Percentiles rank a stretch among this genome's conserved stretches.
Conservation (phyloP, 805 yeast species). For the Saccharomycopsis fermentans region DNA sequence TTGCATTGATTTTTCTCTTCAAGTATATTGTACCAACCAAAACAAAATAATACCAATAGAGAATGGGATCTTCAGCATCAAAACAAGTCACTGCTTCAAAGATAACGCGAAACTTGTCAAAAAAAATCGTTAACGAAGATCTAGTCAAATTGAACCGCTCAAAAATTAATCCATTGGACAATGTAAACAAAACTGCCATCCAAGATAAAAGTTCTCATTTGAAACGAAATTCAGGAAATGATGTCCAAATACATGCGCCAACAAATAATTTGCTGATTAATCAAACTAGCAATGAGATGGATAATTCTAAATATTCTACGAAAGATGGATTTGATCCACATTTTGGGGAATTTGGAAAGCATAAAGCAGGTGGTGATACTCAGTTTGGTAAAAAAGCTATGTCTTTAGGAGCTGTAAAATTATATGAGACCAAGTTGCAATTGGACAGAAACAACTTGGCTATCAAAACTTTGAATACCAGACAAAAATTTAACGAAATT, state of each 20-base stretch:
- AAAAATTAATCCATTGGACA: conserved; percentile 6
- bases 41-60: too few species aligned
- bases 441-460: conserved; percentile 14
- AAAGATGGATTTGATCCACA: conserved; percentile 18
- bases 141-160: conserved; percentile 1
- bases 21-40: too few species aligned
- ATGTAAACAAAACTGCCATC: background rate
- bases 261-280: background rate
- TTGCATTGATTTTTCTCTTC: too few species aligned
- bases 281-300: background rate
- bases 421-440: conserved; percentile 6
- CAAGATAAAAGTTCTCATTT: background rate
- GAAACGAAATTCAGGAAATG: background rate
- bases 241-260: background rate
- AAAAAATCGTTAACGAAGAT: conserved; percentile 1
- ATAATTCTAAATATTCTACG: background rate
- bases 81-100: conserved; percentile 3
- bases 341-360: background rate
- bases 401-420: conserved; percentile 14
- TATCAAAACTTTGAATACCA: conserved; percentile 9
- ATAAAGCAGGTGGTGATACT: background rate
- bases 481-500: conserved; percentile 8
- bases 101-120: conserved; percentile 4
- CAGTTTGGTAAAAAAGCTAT: conserved; percentile 9
- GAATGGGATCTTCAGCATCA: conserved; percentile 17